These are phyloP conservation scores for Termitomyces sp. DNA, from an alignment of 768 basidiomycete species.

Conservation along the genomic window DNA sequence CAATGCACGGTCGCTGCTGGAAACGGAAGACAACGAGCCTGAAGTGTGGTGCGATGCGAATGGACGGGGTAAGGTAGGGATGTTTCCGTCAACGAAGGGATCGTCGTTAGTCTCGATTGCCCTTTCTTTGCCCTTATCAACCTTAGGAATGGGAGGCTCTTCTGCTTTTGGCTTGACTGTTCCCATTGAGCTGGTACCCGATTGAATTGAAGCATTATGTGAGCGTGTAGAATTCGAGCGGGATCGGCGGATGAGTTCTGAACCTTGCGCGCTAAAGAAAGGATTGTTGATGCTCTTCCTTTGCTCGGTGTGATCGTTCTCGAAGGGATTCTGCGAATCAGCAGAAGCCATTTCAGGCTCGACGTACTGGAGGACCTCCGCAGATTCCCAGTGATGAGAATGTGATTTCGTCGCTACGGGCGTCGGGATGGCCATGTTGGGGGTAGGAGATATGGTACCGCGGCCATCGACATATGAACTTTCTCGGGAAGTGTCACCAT, in stretches of 20 bases:
- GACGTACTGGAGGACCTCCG: slow-evolving; percentile 48
- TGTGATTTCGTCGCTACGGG: slow-evolving; percentile 47
- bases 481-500: slow-evolving; percentile 41
- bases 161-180: slow-evolving; percentile 7
- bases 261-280: slow-evolving; percentile 27
- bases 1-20: slow-evolving; percentile 48
- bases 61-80: slow-evolving; percentile 23
- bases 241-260: slow-evolving; percentile 17
- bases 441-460: slow-evolving; percentile 45
- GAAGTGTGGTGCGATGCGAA: slow-evolving; percentile 25
- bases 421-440: slow-evolving; percentile 53
- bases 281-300: slow-evolving; percentile 38
- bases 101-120: slow-evolving; percentile 16
- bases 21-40: slow-evolving; percentile 30
- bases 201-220: slow-evolving; percentile 25
- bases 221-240: slow-evolving; percentile 36
- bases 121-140: slow-evolving; percentile 20
- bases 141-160: slow-evolving; percentile 9
- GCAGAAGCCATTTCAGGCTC: slow-evolving; percentile 24
- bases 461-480: slow-evolving; percentile 36
- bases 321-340: slow-evolving; percentile 15
- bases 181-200: slow-evolving; percentile 35
- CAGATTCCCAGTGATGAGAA: slow-evolving; percentile 63
- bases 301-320: slow-evolving; percentile 20
- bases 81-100: slow-evolving; percentile 36